These are phyloP conservation scores for Exophiala spinifera DNA, from an alignment of 2,329 filamentous ascomycete species.

Conservation along the genomic window DNA sequence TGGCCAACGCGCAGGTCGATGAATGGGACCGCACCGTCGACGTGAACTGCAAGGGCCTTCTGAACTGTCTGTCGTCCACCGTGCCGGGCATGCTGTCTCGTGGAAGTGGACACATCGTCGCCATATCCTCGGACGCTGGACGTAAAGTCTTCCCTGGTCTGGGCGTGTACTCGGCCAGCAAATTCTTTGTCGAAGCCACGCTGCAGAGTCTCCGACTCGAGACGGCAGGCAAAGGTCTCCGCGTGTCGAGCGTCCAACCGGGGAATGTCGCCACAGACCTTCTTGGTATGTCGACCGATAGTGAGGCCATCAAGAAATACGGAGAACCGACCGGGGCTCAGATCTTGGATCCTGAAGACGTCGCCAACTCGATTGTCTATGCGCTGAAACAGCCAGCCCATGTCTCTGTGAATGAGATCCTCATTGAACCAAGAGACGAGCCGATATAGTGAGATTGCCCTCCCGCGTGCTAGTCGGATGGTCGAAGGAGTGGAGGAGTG, in stretches of 20 bases:
- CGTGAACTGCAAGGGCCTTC: slow-evolving; percentile 80
- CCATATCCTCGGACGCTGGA: slow-evolving; percentile 78
- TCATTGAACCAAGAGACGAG: slow-evolving; percentile 75
- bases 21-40: slow-evolving; percentile 82
- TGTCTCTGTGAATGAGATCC: slow-evolving; percentile 74
- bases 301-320: slow-evolving; percentile 74
- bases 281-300: slow-evolving; percentile 70
- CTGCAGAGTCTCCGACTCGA: slow-evolving; percentile 72
- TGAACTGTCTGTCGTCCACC: slow-evolving; percentile 67
- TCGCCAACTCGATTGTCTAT: slow-evolving; percentile 70
- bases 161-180: slow-evolving; percentile 77
- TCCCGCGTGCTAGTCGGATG: background rate
- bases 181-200: slow-evolving; percentile 81
- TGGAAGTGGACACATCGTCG: slow-evolving; percentile 69
- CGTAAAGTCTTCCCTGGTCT: slow-evolving; percentile 78
- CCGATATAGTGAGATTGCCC: slow-evolving; percentile 53
- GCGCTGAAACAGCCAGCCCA: slow-evolving; percentile 71
- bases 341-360: slow-evolving; percentile 70
- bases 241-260: slow-evolving; percentile 72
- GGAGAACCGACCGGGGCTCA: slow-evolving; percentile 72
- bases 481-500: background rate
- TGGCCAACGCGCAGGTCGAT: slow-evolving; percentile 69
- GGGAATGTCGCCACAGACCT: slow-evolving; percentile 74
- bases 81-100: slow-evolving; percentile 70
- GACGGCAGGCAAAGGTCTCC: slow-evolving; percentile 68